Base-by-base conservation (phyloP, 2,329 filamentous ascomycete genomes). In the Xylariales sp. region DNA sequence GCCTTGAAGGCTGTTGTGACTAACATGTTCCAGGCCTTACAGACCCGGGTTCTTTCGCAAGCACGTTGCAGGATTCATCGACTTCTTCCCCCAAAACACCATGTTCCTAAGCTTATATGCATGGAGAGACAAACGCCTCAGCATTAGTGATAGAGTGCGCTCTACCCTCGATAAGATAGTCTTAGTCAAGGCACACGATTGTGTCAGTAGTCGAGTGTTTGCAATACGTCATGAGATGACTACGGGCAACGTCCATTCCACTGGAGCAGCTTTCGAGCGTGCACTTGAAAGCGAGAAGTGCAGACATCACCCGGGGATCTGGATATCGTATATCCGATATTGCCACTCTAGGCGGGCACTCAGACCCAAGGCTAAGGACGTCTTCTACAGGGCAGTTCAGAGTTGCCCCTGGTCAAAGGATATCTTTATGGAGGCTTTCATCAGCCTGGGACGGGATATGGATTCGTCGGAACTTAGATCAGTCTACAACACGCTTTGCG, bases 61-160 rank as follows among this genome's bases (percentile, higher is more conserved):
- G 6, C 67, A 82, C 10, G 64, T 95, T 1, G 63, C 68, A 4
- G 63, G 69, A 2, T 85, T 83, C 46, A 68, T 93, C 16, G 52
- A 54, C 0, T 57, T 66, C 5, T 95, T 89, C 57, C 88, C 89
- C 0, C 69, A 71, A 36, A 96, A 95, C 63, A 86, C 80, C 2
- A 71, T 88, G 5, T 83, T 96, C 46, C 71, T 94, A 1, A 70
- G 76, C 1, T 65, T 93, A 0, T 84, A 84, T 48, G 75, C 81
- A n/a, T 86, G 82, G 70, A 82, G 86, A 47, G 83, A 91, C 56
- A 71, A 79, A 2, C 78, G 82, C 6, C 78, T 88, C 31, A 76
- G 82, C 18, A 74, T 93, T 40, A 78, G 88, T 46, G 86, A 94
- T 51, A 84, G 87, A 14, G 78, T 94, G 15, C 80, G 86, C n/a